Conservation (phyloP, 169 alveolate genomes). For the Eimeria sp. region DNA sequence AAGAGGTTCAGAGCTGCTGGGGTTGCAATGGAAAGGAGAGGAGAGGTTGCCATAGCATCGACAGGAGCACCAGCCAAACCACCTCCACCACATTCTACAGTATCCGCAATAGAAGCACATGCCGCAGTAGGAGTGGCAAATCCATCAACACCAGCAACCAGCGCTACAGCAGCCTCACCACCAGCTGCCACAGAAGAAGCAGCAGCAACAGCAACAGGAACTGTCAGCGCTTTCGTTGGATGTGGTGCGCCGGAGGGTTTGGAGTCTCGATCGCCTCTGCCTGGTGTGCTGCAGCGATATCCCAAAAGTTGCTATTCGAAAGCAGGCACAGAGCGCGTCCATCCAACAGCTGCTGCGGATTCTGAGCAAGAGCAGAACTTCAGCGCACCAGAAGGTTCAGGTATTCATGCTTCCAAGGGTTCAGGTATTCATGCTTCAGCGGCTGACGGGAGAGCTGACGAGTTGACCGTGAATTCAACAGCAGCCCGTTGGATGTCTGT, state of each 20-base stretch:
- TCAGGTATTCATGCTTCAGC: background rate
- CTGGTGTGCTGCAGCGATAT: background rate
- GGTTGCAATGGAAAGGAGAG: background rate
- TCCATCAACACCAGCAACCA: background rate
- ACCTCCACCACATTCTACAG: background rate
- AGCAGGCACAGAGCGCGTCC: background rate
- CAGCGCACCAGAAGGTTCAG: background rate
- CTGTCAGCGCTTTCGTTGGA: background rate
- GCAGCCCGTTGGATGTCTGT: slow-evolving; percentile 5
- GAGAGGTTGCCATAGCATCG: background rate
- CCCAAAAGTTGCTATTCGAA: background rate
- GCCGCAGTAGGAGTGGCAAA: background rate
- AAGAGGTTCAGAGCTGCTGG: background rate
- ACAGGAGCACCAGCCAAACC: background rate
- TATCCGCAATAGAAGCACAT: too few species aligned
- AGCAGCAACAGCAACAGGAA: background rate
- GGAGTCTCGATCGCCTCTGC: background rate
- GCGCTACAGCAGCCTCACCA: background rate
- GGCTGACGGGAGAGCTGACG: background rate
- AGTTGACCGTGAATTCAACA: background rate
- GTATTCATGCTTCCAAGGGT: background rate
- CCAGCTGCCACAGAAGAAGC: background rate
- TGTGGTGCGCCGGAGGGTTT: background rate
- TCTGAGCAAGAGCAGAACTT: background rate
- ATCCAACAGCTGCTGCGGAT: slow-evolving; percentile 15